Percentiles rank a stretch among this genome's conserved stretches.
Conservation (phyloP, 108 stramenopile genomes). For the Cyclotella sp. region DNA sequence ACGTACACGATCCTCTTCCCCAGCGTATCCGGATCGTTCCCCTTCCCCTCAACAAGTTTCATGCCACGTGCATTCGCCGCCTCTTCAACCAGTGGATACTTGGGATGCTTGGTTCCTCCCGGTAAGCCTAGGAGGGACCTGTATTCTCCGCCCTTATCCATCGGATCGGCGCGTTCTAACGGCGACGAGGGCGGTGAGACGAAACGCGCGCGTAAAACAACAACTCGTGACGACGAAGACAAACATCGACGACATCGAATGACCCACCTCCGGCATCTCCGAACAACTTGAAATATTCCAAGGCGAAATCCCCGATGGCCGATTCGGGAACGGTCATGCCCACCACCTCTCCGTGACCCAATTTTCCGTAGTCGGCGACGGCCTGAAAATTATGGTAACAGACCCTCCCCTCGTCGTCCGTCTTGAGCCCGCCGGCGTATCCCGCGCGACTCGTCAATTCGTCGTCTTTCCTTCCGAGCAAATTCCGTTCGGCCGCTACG, state of each 20-base stretch:
- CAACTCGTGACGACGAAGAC: too few species aligned
- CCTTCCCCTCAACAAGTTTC: conserved; percentile 67
- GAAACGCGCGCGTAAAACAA: too few species aligned
- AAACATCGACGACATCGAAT: too few species aligned
- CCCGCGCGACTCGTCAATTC: conserved; percentile 78
- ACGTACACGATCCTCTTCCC: conserved; percentile 74
- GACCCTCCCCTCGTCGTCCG: conserved; percentile 50
- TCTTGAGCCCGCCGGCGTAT: conserved; percentile 80
- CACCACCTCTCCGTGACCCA: conserved; percentile 92
- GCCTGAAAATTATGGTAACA: conserved; percentile 89
- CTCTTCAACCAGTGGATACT: conserved; percentile 47
- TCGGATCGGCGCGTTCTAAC: conserved; percentile 72
- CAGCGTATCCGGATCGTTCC: conserved; percentile 80
- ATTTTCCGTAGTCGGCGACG: conserved; percentile 85
- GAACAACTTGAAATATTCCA: conserved; percentile 85
- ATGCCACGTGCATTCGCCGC: conserved; percentile 68
- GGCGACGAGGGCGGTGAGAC: too few species aligned
- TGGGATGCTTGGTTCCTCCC: conserved; percentile 61
- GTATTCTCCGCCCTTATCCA: conserved; percentile 90
- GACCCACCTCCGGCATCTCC: conserved; percentile 61
- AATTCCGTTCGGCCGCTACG: conserved; percentile 70
- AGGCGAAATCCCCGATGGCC: conserved; percentile 74
- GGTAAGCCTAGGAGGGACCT: conserved; percentile 75
- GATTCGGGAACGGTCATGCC: conserved; percentile 72
- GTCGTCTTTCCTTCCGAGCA: conserved; percentile 65